These are phyloP conservation scores for Stagonosporopsis tanaceti DNA, from an alignment of 2,329 filamentous ascomycete species.

Conservation along the genomic window DNA sequence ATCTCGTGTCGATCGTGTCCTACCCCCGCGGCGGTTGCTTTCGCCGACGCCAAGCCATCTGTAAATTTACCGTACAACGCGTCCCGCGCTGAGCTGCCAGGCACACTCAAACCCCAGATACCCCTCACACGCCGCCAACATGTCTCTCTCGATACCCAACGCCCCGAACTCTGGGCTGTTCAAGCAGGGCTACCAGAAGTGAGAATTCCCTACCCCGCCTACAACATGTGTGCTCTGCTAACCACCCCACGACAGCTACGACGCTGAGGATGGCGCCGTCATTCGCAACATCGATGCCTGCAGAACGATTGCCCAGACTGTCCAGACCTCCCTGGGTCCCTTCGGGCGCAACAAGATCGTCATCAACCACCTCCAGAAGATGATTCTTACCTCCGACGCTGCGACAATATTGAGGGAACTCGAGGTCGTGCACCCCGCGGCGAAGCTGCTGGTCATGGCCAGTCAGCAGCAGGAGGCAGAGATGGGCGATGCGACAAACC, in stretches of 20 bases:
- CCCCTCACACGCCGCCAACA: conserved; percentile 55
- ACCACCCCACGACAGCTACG: conserved; percentile 74
- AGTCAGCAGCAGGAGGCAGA: conserved; percentile 98
- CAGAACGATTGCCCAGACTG: conserved; percentile 91
- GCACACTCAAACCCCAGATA: conserved; percentile 43
- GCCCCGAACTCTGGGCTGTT: conserved; percentile 93
- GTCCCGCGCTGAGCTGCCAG: conserved; percentile 39
- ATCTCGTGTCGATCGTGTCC: background rate
- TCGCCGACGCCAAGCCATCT: conserved; percentile 11
- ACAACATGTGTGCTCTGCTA: conserved; percentile 30
- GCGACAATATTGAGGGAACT: conserved; percentile 97
- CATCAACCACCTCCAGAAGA: conserved; percentile 99
- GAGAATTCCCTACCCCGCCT: conserved; percentile 51
- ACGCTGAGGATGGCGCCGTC: conserved; percentile 98
- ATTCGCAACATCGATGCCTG: conserved; percentile 99
- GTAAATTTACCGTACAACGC: conserved; percentile 34
- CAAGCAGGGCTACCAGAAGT: conserved; percentile 97
- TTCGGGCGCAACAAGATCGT: conserved; percentile 99
- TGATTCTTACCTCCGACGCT: conserved; percentile 98
- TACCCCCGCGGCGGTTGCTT: conserved; percentile 2
- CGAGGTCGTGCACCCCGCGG: conserved; percentile 97
- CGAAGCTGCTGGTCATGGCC: conserved; percentile 97
- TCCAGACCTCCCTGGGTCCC: conserved; percentile 94
- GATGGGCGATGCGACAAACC: conserved; percentile 98
- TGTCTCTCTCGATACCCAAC: conserved; percentile 96